phyloP scores from a whole-genome alignment of 768 basidiomycete genomes.

The Pulveroboletus sp. region DNA sequence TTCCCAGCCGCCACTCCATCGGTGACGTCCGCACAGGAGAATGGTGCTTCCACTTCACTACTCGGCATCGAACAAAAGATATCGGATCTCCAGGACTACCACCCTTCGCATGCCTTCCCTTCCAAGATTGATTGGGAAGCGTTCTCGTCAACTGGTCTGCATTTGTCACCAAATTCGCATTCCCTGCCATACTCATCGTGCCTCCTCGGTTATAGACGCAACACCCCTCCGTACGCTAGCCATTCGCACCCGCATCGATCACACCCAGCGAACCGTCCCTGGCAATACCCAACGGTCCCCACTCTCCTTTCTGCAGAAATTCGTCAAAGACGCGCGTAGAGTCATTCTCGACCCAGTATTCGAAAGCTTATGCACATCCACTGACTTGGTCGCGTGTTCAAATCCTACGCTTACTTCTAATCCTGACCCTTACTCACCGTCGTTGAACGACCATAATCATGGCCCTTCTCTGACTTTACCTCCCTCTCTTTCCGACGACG shows the following conservation, averaged over 20 bases:
- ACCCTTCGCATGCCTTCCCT: slow-evolving; percentile 38
- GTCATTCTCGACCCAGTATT: slow-evolving; percentile 48
- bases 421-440: slow-evolving; percentile 20
- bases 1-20: slow-evolving; percentile 13
- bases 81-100: slow-evolving; percentile 43
- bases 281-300: slow-evolving; percentile 39
- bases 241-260: slow-evolving; percentile 33
- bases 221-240: slow-evolving; percentile 48
- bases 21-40: slow-evolving; percentile 18
- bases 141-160: slow-evolving; percentile 54
- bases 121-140: slow-evolving; percentile 59
- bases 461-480: slow-evolving; percentile 18
- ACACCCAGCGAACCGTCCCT: slow-evolving; percentile 38
- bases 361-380: slow-evolving; percentile 16
- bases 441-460: slow-evolving; percentile 21
- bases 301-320: slow-evolving; percentile 52
- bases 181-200: slow-evolving; percentile 8
- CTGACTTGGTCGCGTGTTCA: slow-evolving; percentile 16
- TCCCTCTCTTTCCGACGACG: slow-evolving; percentile 34
- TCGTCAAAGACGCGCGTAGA: slow-evolving; percentile 51
- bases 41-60: slow-evolving; percentile 20
- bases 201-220: slow-evolving; percentile 41
- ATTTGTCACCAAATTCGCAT: neutral
- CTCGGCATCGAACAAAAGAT: slow-evolving; percentile 34
- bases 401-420: slow-evolving; percentile 30